Base-by-base conservation (phyloP, 2,329 filamentous ascomycete genomes). In the Metarhizium anisopliae region DNA sequence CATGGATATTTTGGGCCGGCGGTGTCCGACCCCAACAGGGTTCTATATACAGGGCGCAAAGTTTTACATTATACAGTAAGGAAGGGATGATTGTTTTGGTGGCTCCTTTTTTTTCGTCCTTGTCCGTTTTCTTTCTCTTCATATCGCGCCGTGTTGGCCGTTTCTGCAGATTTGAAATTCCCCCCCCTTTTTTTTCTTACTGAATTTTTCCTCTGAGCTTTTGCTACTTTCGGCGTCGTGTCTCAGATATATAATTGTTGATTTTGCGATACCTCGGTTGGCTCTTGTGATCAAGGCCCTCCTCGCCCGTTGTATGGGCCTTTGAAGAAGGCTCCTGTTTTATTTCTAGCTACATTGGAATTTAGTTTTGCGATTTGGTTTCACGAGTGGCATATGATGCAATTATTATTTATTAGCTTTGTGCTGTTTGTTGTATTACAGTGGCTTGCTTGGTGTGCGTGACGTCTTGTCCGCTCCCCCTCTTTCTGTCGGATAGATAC, bases 241-340 rank as follows among this genome's bases (percentile, higher is more conserved):
- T 49, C 36, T 52, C 47, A 54, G 40, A 47, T 54, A 51, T 36
- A 47, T 32, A 47, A 45, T 32, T 57, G 43, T 51, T 52, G 50
- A 47, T 35, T 56, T 52, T 58, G 54, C 53, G 59, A 60, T 60
- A 58, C 59, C 59, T 59, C 52, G 56, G 59, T 38, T 47, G 57
- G 59, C 54, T 55, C 55, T 59, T 51, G n/a, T 47, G 52, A 30
- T 50, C 54, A 58, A 54, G 52, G 42, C 47, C 51, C 6, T 38
- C 42, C 54, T 56, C 50, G 53, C 45, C 51, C 30, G 54, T 32
- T 30, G 50, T 42, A 36, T 47, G 35, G 18, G 50, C 40, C 50
- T 53, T 52, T 47, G 47, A 38, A 30, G 47, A 38, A 30, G 38
- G 32, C 55, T 53, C 40, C 16, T 38, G 35, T 45, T 50, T 20